Conservation (phyloP, 106 monocot genomes). For the Dendrobium chrysotoxum region DNA sequence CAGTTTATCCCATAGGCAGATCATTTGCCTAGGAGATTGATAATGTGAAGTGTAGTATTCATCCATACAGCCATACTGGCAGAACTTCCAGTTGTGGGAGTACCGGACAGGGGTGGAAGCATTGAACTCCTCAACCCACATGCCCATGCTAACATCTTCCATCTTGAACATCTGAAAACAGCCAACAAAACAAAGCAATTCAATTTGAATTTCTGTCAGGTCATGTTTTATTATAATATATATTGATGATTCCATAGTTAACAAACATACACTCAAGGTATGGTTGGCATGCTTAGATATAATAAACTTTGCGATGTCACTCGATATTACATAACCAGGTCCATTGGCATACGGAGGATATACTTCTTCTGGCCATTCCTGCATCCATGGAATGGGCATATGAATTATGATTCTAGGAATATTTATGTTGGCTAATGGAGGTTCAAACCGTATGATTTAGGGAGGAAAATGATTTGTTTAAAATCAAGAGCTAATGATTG, state of each 20-base stretch:
- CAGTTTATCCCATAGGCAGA: conserved; percentile 81
- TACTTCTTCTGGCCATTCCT: conserved; percentile 93
- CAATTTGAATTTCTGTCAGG: no score
- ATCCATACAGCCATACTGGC: conserved; percentile 88
- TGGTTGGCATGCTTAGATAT: conserved; percentile 53
- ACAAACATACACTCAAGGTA: conserved; percentile 41
- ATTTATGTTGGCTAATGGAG: no score
- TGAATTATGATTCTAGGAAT: neutral
- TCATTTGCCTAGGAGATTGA: conserved; percentile 93
- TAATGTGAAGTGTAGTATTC: conserved; percentile 89
- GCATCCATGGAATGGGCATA: conserved; percentile 1
- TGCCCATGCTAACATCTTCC: conserved; percentile 99
- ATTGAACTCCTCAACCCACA: conserved; percentile 97
- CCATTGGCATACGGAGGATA: conserved; percentile 94
- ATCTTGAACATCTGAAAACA: conserved; percentile 82
- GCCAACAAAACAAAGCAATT: no score
- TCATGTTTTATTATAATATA: no score
- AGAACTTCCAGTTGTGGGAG: conserved; percentile 80
- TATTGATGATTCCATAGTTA: neutral
- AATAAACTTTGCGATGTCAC: conserved; percentile 61
- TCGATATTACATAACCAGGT: conserved; percentile 87
- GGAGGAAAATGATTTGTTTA: no score
- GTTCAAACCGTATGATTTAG: no score
- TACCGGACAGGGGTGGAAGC: conserved; percentile 44
- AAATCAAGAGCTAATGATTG: neutral